Evolutionary conservation across 2,329 filamentous ascomycete genomes (phyloP), one percentile per base, ranked within the genome.

Genomic region (Microcyclosporella mali): DNA sequence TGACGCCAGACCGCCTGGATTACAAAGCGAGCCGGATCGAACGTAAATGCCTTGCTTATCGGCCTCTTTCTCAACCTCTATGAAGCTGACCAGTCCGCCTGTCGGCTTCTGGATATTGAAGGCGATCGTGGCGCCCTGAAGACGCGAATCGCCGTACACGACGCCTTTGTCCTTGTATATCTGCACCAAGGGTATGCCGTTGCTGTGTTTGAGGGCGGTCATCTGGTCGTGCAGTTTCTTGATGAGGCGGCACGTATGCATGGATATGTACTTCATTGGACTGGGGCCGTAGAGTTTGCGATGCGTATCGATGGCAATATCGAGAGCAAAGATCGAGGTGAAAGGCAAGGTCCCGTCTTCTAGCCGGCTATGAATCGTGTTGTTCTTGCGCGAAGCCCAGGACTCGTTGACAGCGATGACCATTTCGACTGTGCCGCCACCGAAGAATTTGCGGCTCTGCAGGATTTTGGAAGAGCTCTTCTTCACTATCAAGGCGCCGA

Each of bases 341-440:
- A 95, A 83, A 0, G 89, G 87, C 3, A 95, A 64, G 0, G 90
- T 95, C 2, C 89, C 90, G 61, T 97, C 89, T 64, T 97, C 89
- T 2, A 95, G 70, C 21, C 79, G 75, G 46, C 88, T 85, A 59
- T 95, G 89, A 2, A 94, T 68, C 27, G 75, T 77, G 17, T 75
- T 68, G 9, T 74, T 70, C 61, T 92, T 95, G 28, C 78, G 75
- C 1, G 81, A 82, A 68, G 94, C 85, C 85, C 88, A 95, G 49
- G 81, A 74, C 55, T 86, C 81, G 49, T 79, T 82, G n/a, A 80
- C 63, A 46, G 81, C 84, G 15, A 55, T 74, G 1, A 95, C 87
- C 74, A 89, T 84, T 56, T 94, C 88, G 1, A 95, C 89, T 1
- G 90, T 95, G 4, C 90, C 90, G 3, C 89, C 90, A 3, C 88